Evolutionary conservation across 1,139 yeast genomes (phyloP).

Genomic region (Hyphopichia burtonii): DNA sequence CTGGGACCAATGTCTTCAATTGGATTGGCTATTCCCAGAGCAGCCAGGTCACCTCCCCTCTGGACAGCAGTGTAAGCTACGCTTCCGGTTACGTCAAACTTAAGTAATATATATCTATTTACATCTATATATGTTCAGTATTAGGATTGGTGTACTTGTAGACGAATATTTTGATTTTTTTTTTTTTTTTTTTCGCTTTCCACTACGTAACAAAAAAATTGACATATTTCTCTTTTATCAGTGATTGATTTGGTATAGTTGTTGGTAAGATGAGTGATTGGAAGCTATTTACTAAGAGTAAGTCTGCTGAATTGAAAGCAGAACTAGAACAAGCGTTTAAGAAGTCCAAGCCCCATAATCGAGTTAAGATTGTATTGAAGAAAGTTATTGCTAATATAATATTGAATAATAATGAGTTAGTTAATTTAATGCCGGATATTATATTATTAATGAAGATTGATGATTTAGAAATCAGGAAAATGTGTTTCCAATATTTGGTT

Average conservation of each 20-base stretch:
- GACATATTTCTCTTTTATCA: no score
- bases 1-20: slow-evolving; percentile 29
- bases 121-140: no score
- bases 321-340: slow-evolving; percentile 57
- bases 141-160: no score
- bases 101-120: no score
- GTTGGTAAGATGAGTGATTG: slow-evolving; percentile 44
- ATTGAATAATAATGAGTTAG: slow-evolving; percentile 77
- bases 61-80: slow-evolving; percentile 85
- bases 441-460: slow-evolving; percentile 57
- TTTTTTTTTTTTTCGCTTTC: not conserved
- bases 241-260: no score
- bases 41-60: slow-evolving; percentile 43
- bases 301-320: slow-evolving; percentile 55
- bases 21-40: slow-evolving; percentile 91
- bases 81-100: slow-evolving; percentile 69
- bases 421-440: slow-evolving; percentile 64
- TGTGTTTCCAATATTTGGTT: slow-evolving; percentile 61
- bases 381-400: slow-evolving; percentile 83
- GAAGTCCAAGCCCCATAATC: slow-evolving; percentile 47
- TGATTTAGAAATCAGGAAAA: slow-evolving; percentile 71
- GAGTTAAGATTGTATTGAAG: slow-evolving; percentile 62
- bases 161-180: no score
- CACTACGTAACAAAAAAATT: not conserved
- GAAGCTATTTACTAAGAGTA: slow-evolving; percentile 39